Conservation (phyloP, 2,329 filamentous ascomycete genomes). For the Stagonosporopsis rhizophila region DNA sequence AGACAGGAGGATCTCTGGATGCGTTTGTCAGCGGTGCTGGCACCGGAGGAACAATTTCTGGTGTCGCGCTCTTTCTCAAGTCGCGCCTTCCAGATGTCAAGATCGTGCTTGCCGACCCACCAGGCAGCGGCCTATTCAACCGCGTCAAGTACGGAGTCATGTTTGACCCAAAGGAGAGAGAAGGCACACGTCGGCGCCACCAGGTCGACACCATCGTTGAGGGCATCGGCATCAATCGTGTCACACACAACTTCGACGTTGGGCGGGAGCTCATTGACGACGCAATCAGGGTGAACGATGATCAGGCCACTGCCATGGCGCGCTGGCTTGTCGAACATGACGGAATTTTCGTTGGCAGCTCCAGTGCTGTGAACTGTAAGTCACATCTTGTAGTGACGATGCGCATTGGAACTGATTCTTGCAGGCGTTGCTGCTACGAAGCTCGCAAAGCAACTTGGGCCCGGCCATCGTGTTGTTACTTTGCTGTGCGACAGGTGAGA, state of each 20-base stretch:
- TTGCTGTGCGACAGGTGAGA: conserved; percentile 73
- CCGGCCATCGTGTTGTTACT: conserved; percentile 72
- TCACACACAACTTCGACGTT: conserved; percentile 92
- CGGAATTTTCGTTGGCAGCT: conserved; percentile 92
- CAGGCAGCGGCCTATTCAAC: conserved; percentile 92
- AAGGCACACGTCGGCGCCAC: conserved; percentile 85
- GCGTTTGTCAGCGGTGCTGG: conserved; percentile 94
- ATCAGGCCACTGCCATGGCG: conserved; percentile 92
- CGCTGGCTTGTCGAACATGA: conserved; percentile 94
- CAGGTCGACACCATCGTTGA: conserved; percentile 98
- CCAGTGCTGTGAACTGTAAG: conserved; percentile 92
- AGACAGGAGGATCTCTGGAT: conserved; percentile 76
- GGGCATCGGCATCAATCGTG: conserved; percentile 91
- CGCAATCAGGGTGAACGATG: conserved; percentile 85
- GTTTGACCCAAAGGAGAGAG: conserved; percentile 87
- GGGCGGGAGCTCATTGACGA: conserved; percentile 88
- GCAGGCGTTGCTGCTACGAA: conserved; percentile 71
- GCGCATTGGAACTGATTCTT: conserved; percentile 22
- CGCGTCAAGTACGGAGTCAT: conserved; percentile 92
- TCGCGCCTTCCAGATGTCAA: conserved; percentile 68
- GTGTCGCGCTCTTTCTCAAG: conserved; percentile 84
- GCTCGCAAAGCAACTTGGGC: conserved; percentile 70
- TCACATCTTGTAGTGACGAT: conserved; percentile 20
- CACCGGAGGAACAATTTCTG: conserved; percentile 91
- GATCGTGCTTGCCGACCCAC: conserved; percentile 89